Base-by-base conservation (phyloP, 75 land plant genomes). In the Azolla pinnata region DNA sequence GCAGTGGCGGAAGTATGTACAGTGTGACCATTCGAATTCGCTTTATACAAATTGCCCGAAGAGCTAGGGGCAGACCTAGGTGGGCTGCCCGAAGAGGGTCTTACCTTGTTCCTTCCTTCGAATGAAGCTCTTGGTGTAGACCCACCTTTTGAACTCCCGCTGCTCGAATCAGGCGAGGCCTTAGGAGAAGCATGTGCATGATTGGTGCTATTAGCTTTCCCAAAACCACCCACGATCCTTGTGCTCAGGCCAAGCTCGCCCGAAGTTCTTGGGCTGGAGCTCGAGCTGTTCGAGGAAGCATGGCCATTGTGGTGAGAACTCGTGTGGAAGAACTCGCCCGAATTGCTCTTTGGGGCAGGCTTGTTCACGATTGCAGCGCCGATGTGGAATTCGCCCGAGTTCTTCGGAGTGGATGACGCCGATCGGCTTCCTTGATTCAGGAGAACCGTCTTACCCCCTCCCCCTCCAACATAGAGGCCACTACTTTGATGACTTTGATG, bases 391-490 rank as follows among this genome's bases (percentile, higher is more conserved):
- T 52, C 54, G 12, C 54, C 54, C 1, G 54, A 52, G 28, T 52
- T 52, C 54, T 29, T 26, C 24, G 54, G 26, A 29, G 29, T 26
- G 1, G 54, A 25, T 24, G 2, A 7, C 42, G 10, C 42, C 14
- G 42, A 38, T 7, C 42, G 42, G 10, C 42, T 14, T 38, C 42
- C 42, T 38, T 7, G 7, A 38, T 38, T 38, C 14, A n/a, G 42
- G 14, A 38, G 42, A 14, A 7, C 42, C 42, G 7, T 38, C 42
- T 7, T 7, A 38, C 7, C 10, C 49, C n/a, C 49, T 46, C 2
- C 49, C 49, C 54, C 29, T 23, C 54, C 54, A 23, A 52, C 14
- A 25, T 52, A 52, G 12, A 52, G 54, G 18, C 54, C 54, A 24
- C 54, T 29, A 52, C 27, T 52, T 26, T 52, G 54, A 27, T 52